These are phyloP conservation scores for Anthracocystis panici-leucophaei DNA, from an alignment of 1,284 basidiomycete genomes.

Conservation along the genomic window DNA sequence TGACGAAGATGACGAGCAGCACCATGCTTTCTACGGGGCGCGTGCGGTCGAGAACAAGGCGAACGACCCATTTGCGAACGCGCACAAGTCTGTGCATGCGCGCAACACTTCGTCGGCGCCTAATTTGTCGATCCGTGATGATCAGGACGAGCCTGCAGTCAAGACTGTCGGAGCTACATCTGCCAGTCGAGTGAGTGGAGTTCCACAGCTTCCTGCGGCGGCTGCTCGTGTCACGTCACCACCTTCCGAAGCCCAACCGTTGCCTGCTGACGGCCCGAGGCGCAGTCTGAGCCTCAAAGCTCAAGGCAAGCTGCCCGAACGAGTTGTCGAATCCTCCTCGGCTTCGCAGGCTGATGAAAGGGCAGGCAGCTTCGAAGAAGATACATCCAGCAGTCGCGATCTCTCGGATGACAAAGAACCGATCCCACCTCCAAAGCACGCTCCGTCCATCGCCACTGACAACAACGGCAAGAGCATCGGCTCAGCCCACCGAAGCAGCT, in stretches of 20 bases:
- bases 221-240: neutral
- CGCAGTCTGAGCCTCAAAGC: conserved; percentile 34
- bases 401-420: conserved; percentile 27
- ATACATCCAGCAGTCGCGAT: conserved; percentile 49
- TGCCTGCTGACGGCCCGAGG: conserved; percentile 1
- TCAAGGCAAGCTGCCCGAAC: conserved; percentile 40
- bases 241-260: neutral
- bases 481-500: neutral
- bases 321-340: neutral
- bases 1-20: conserved; percentile 43
- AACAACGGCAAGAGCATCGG: conserved; percentile 2
- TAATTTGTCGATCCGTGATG: conserved; percentile 11
- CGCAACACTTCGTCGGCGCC: conserved; percentile 33
- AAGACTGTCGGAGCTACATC: neutral
- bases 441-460: neutral
- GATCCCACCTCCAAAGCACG: neutral
- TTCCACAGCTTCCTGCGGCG: neutral
- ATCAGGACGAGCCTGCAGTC: neutral
- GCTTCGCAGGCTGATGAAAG: conserved; percentile 4
- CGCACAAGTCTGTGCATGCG: conserved; percentile 32
- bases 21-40: conserved; percentile 33
- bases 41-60: neutral
- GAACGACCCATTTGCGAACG: conserved; percentile 20
- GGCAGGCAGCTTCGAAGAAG: conserved; percentile 49
- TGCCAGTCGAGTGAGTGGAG: neutral